Evolutionary conservation across 495 filamentous ascomycete genomes (phyloP).

Genomic region (Podospora appendiculata): DNA sequence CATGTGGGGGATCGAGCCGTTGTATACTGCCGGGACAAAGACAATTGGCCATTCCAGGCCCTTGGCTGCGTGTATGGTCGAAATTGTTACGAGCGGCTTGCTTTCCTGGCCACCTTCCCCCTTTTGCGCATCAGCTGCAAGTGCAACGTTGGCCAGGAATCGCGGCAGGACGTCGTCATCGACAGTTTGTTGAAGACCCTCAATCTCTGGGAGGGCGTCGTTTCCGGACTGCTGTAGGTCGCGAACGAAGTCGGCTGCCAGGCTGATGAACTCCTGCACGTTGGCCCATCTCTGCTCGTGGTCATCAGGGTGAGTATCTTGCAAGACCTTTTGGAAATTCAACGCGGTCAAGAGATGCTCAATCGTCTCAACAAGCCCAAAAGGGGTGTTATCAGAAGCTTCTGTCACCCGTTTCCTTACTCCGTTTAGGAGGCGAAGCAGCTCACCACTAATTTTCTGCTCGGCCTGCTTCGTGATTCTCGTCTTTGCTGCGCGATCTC

Average conservation of each 20-base stretch:
- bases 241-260: constrained; percentile 61
- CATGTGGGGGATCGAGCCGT: constrained; percentile 92
- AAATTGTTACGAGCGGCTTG: constrained; percentile 74
- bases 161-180: constrained; percentile 63
- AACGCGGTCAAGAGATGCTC: constrained; percentile 67
- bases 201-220: constrained; percentile 66
- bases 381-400: constrained; percentile 20
- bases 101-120: constrained; percentile 49
- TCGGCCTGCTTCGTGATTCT: constrained; percentile 62
- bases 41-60: constrained; percentile 97
- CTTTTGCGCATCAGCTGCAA: constrained; percentile 68
- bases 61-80: constrained; percentile 95
- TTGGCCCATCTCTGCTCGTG: constrained; percentile 85
- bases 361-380: constrained; percentile 62
- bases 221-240: constrained; percentile 43
- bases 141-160: constrained; percentile 83
- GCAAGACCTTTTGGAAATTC: constrained; percentile 64
- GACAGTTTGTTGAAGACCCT: constrained; percentile 63
- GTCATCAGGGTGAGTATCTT: constrained; percentile 61
- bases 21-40: constrained; percentile 86
- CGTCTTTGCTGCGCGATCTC: constrained; percentile 55
- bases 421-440: constrained; percentile 48
- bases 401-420: constrained; percentile 55
- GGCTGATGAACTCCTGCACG: constrained; percentile 75
- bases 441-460: constrained; percentile 37